Evolutionary conservation across 164 flowering plant species (phyloP), one percentile per base, ranked within the genome.

Genomic region (Echeveria elegans): DNA sequence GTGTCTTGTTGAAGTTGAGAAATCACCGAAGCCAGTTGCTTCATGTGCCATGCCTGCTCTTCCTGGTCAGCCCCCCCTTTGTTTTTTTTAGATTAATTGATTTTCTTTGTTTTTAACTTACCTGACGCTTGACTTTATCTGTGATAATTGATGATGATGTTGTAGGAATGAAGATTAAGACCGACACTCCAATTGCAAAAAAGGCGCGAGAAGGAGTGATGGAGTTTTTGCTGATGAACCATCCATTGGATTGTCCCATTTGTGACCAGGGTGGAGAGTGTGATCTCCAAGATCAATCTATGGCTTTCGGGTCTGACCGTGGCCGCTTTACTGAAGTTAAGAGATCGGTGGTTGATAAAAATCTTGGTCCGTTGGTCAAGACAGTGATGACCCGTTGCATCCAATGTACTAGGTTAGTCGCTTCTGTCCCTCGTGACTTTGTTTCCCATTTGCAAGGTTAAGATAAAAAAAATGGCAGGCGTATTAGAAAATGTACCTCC

Each of bases 1-100:
- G 98, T 92, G 99, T 64, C 79, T 95, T 41, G 98, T 95, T 37
- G 99, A 95, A 77, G 97, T 95, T 24, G 96, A 95, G 86, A 95
- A 95, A 73, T 86, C 97, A 10, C 99, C 99, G 28, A 95, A 95
- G 83, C 99, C 99, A 0, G 99, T 95, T 32, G 98, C 99, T 36
- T 95, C 98, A n/a, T 95, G 97, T 62, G 98, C 99, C 69, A 92
- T 95, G 99, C 99, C 99, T 4, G 97, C 98, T 19, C 92, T 95
- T 40, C 98, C 97, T 3, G 99, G 99, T 92, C 43, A 48, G 74
- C 37, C 7, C 37, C 7, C 7, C 7, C 7, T 34, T 34, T 34
- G 3, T 26, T 69, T 64, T 7, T 12, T 6, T 30, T 1, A 15
- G 36, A n/a, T n/a, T n/a, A n/a, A n/a, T n/a, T n/a, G n/a, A n/a